Evolutionary conservation across 2,329 filamentous ascomycete genomes (phyloP), one percentile per base, ranked within the genome.

Genomic region (Penicillium sp.): DNA sequence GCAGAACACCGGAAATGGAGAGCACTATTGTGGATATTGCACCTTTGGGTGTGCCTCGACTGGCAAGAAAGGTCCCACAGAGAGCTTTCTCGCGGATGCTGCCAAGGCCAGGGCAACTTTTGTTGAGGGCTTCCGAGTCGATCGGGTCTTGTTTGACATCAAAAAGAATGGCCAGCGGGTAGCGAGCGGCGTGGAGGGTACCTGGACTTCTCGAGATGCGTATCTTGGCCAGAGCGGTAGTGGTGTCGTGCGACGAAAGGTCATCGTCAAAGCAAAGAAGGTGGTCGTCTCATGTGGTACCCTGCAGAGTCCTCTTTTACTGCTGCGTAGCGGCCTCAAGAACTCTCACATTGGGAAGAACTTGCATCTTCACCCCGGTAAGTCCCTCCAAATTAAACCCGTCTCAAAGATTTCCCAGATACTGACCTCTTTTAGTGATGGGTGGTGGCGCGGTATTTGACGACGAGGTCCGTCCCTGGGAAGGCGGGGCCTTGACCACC

Each of bases 261-360:
- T 95, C 6, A 71, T 81, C 27, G 77, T 96, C 57, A 86, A 78
- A 54, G 88, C 89, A 1, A 87, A 86, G 64, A 84, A 82, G 56
- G 85, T 94, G 8, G 79, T 96, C 32, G 67, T 94, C n/a, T 80
- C 87, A 0, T 79, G 78, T 16, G 90, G 91, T 4, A 79, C 84
- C 1, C 68, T 96, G 39, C 81, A 86, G 57, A 89, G 81, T 30
- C 90, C 91, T 0, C 62, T 91, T 1, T 62, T 96, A 2, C 72
- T 97, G 29, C 70, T 82, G 50, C 83, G 84, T 34, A 94, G 88
- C 45, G 88, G 88, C 2, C 64, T 96, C 34, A 83, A 78, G 71
- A 95, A 94, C 60, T 75, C 75, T 3, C 83, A 95, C 41, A 84
- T 96, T 47, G 91, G 91, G 17, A 78, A 76, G 6, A 87, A 96